Percentiles rank a stretch among this genome's conserved stretches.
Evolutionary conservation across 331 rosid genomes (phyloP).

Genomic region (Dryas integrifolia): DNA sequence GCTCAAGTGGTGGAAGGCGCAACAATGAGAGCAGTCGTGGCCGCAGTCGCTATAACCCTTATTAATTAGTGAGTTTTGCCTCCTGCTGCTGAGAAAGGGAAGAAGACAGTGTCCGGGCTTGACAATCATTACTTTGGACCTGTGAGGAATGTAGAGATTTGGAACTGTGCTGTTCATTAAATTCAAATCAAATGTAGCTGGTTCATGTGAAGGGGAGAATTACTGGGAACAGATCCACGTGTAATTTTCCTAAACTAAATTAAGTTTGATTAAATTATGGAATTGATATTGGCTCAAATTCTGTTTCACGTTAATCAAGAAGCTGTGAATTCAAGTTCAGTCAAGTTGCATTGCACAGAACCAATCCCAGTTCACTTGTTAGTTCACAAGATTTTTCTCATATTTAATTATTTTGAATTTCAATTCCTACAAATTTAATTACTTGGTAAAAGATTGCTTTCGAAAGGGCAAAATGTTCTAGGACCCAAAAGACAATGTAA

Average conservation of each 20-base stretch:
- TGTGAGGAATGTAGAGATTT: background rate
- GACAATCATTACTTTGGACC: background rate
- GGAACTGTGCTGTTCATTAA: background rate
- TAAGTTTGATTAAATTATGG: background rate
- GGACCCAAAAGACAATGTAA: too few relatives aligned
- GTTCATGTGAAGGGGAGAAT: slow-evolving; percentile 2
- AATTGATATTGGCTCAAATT: background rate
- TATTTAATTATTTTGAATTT: background rate
- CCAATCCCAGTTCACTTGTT: too few relatives aligned
- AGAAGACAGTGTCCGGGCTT: background rate
- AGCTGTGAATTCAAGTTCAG: background rate
- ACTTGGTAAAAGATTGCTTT: too few relatives aligned
- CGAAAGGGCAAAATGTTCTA: too few relatives aligned
- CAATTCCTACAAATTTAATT: background rate
- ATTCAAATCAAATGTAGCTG: background rate
- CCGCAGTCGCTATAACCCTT: slow-evolving; percentile 54
- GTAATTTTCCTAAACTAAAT: background rate
- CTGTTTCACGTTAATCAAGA: background rate
- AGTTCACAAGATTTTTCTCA: too few relatives aligned
- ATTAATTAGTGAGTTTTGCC: slow-evolving; percentile 25
- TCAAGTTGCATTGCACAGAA: background rate
- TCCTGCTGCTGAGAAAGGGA: background rate
- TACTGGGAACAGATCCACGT: background rate
- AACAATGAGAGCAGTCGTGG: slow-evolving; percentile 43
- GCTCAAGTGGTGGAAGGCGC: slow-evolving; percentile 50